Conservation (phyloP, 129 eudicot genomes). For the Escallonia rubra region DNA sequence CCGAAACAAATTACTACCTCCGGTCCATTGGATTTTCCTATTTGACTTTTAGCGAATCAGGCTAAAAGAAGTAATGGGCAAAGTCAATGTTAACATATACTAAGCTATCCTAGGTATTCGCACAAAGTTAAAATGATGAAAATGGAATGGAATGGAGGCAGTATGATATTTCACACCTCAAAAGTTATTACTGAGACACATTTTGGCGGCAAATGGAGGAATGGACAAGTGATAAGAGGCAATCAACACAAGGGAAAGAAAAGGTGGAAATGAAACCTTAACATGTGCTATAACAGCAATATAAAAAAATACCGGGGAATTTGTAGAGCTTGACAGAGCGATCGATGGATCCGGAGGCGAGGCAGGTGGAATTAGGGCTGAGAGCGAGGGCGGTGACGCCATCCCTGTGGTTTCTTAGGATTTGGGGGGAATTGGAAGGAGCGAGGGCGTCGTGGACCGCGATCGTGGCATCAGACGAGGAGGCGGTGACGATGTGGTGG, state of each 20-base stretch:
- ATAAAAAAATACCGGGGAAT: constrained; percentile 54
- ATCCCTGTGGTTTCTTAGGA: constrained; percentile 70
- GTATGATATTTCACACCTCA: no score
- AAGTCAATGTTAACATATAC: no score
- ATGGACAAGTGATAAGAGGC: no score
- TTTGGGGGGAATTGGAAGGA: constrained; percentile 36
- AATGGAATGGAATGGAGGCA: no score
- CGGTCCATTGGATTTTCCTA: not conserved
- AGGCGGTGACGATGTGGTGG: constrained; percentile 72
- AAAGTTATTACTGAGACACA: no score
- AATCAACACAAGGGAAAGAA: no score
- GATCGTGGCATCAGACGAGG: constrained; percentile 67
- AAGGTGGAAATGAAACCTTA: no score
- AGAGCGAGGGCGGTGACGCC: constrained; percentile 82
- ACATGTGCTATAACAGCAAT: no score
- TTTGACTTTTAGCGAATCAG: not conserved
- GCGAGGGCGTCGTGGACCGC: constrained; percentile 60
- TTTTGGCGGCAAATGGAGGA: no score
- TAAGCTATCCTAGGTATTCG: no score
- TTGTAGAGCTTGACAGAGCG: constrained; percentile 86
- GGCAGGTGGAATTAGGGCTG: constrained; percentile 88
- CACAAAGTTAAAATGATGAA: no score
- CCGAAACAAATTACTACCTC: not conserved
- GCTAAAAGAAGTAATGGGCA: not conserved
- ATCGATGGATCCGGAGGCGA: constrained; percentile 89